A percentile compares a stretch with the other conserved stretches of the same genome.
phyloP scores from a whole-genome alignment of 2,329 filamentous ascomycete species.

The Ampelomyces quisqualis region DNA sequence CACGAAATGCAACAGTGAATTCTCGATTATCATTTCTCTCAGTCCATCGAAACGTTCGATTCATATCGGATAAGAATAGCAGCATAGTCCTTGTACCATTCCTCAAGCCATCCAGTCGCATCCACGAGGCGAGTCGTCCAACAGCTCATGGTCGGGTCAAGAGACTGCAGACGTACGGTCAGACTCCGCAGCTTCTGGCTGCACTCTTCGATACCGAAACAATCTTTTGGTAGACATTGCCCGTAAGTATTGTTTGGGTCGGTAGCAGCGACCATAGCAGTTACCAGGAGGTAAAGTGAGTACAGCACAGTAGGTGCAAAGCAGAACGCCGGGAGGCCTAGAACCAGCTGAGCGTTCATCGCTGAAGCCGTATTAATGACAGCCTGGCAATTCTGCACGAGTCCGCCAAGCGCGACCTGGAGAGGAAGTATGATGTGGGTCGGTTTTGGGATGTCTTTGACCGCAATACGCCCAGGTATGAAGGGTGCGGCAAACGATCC shows the following conservation, averaged over 20 bases:
- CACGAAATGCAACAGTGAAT: background rate
- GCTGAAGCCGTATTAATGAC: conserved; percentile 21
- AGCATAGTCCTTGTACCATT: conserved; percentile 29
- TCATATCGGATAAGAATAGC: conserved; percentile 28
- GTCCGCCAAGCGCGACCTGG: conserved; percentile 11
- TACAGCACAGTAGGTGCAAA: conserved; percentile 28
- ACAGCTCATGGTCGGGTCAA: conserved; percentile 29
- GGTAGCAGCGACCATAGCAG: conserved; percentile 19
- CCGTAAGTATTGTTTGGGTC: conserved; percentile 30
- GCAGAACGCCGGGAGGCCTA: conserved; percentile 27
- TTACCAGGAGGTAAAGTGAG: conserved; percentile 30
- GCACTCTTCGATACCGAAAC: conserved; percentile 25
- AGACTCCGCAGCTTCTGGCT: conserved; percentile 20
- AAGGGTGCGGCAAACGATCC: conserved; percentile 29
- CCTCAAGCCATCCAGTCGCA: conserved; percentile 29
- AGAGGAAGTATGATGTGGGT: conserved; percentile 19
- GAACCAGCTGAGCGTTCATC: conserved; percentile 26
- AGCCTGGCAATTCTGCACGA: conserved; percentile 27
- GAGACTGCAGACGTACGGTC: conserved; percentile 12
- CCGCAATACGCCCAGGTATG: conserved; percentile 26
- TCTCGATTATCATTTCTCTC: background rate
- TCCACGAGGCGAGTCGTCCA: conserved; percentile 31
- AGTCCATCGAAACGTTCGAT: background rate
- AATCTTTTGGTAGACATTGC: conserved; percentile 16
- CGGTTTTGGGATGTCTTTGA: conserved; percentile 31